Percentiles rank a stretch among this genome's conserved stretches.
These are phyloP conservation scores for Nowakowskiella sp. DNA, from an alignment of 192 early-diverging fungal species.

Conservation along the genomic window DNA sequence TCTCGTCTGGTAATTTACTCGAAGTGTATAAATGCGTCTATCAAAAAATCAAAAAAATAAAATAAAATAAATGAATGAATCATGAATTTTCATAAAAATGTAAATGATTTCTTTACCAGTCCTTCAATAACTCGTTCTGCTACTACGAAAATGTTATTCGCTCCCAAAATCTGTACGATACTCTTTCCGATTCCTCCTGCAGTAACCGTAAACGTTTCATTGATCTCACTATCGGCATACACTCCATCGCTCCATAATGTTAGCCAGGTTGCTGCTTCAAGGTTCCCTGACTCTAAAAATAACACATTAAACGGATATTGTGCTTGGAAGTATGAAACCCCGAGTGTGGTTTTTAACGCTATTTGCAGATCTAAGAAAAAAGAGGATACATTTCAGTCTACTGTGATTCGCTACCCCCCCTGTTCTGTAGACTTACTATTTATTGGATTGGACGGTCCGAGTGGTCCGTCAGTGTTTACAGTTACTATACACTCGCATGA, in stretches of 20 bases:
- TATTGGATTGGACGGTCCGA: slow-evolving; percentile 36
- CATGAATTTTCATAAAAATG: no score
- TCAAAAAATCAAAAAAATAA: no score
- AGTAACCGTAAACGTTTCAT: slow-evolving; percentile 17
- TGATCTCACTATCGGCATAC: slow-evolving; percentile 23
- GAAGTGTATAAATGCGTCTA: slow-evolving; percentile 60
- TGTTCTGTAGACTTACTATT: slow-evolving; percentile 29
- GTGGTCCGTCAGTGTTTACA: slow-evolving; percentile 43
- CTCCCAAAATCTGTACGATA: slow-evolving; percentile 15
- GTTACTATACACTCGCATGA: slow-evolving; percentile 37
- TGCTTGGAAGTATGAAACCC: slow-evolving; percentile 67
- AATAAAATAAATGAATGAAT: no score
- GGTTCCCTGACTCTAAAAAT: slow-evolving; percentile 33
- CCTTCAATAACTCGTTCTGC: slow-evolving; percentile 48
- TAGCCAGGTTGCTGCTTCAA: slow-evolving; percentile 44
- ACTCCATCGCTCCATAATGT: slow-evolving; percentile 43
- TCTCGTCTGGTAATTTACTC: slow-evolving; percentile 45
- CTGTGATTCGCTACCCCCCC: no score
- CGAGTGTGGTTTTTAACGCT: slow-evolving; percentile 56
- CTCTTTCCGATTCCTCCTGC: not conserved
- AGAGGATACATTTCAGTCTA: slow-evolving; percentile 1
- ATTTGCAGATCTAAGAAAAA: slow-evolving; percentile 48
- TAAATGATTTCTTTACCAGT: slow-evolving; percentile 28
- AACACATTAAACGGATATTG: slow-evolving; percentile 53
- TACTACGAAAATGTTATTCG: slow-evolving; percentile 59